These are phyloP conservation scores for Ceratobasidium sp. DNA, from an alignment of 1,284 basidiomycete genomes.

Conservation along the genomic window DNA sequence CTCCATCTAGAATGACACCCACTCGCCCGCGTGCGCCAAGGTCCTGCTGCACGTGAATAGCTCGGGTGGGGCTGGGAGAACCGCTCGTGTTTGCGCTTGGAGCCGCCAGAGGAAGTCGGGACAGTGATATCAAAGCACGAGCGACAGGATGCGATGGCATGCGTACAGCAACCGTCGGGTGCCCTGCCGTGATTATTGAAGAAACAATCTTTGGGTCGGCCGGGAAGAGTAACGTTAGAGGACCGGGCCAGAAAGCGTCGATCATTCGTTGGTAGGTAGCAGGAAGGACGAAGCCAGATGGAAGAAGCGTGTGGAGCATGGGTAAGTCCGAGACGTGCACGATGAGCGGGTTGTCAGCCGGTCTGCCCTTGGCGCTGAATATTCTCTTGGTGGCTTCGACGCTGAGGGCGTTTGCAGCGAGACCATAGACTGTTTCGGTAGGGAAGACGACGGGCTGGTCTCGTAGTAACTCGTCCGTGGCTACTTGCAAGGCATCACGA, in stretches of 20 bases:
- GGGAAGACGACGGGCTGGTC: slow-evolving; percentile 83
- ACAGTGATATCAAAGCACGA: slow-evolving; percentile 84
- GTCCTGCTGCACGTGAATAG: slow-evolving; percentile 87
- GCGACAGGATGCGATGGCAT: slow-evolving; percentile 97
- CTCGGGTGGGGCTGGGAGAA: slow-evolving; percentile 93
- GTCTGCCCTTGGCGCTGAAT: slow-evolving; percentile 92
- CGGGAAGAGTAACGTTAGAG: slow-evolving; percentile 93
- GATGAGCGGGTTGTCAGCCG: slow-evolving; percentile 97
- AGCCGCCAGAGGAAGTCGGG: slow-evolving; percentile 87
- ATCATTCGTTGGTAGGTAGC: slow-evolving; percentile 80
- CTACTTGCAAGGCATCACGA: slow-evolving; percentile 21
- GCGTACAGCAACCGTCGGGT: slow-evolving; percentile 89
- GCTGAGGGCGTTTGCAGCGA: slow-evolving; percentile 88
- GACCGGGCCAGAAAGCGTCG: slow-evolving; percentile 93
- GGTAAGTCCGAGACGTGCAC: slow-evolving; percentile 90
- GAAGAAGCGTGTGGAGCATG: slow-evolving; percentile 86
- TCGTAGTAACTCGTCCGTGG: slow-evolving; percentile 27
- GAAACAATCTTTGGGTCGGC: slow-evolving; percentile 71
- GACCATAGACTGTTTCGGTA: slow-evolving; percentile 98
- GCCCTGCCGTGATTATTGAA: slow-evolving; percentile 78
- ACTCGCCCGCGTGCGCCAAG: slow-evolving; percentile 74
- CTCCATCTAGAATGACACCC: slow-evolving; percentile 91
- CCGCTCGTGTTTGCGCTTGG: slow-evolving; percentile 97
- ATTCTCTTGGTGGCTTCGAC: slow-evolving; percentile 78
- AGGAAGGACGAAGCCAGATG: slow-evolving; percentile 71